Evolutionary conservation across 2,329 filamentous ascomycete species (phyloP).

Genomic region (Fusarium virguliforme): DNA sequence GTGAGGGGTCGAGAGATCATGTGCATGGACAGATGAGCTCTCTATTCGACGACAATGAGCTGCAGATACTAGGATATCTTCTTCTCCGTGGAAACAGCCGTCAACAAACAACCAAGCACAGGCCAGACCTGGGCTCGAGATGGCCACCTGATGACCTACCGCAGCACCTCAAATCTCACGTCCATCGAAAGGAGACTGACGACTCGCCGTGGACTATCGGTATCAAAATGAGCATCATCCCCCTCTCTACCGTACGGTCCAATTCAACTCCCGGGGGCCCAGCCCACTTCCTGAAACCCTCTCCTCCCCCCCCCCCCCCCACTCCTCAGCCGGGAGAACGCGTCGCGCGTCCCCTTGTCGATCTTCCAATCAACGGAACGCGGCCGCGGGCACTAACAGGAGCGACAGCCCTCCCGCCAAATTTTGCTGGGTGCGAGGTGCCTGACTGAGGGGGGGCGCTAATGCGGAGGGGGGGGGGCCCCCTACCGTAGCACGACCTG

Average conservation of each 20-base stretch:
- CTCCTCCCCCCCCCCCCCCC: constrained; percentile 33
- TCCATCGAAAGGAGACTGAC: constrained; percentile 12
- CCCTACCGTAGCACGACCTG: constrained; percentile 12
- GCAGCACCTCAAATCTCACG: constrained; percentile 5
- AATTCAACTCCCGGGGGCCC: constrained; percentile 16
- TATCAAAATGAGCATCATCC: not conserved
- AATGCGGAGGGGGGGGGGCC: constrained; percentile 40
- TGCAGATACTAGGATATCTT: constrained; percentile 1
- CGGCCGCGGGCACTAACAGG: constrained; percentile 39
- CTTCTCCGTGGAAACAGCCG: constrained; percentile 29
- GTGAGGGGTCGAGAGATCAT: constrained; percentile 3
- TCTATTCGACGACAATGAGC: constrained; percentile 16
- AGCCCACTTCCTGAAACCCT: constrained; percentile 22
- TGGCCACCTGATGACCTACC: not conserved
- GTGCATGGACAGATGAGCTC: not conserved
- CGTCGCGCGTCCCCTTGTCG: constrained; percentile 16
- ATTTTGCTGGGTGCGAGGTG: constrained; percentile 26
- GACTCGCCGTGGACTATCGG: constrained; percentile 11
- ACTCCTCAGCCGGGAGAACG: constrained; percentile 16
- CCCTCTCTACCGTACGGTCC: not conserved
- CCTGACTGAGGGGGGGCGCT: constrained; percentile 43
- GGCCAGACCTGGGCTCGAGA: constrained; percentile 31
- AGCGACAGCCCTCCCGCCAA: constrained; percentile 34
- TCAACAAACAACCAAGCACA: constrained; percentile 38
- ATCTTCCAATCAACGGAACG: constrained; percentile 14